These are phyloP conservation scores for Botrytis porri DNA, from an alignment of 2,329 filamentous ascomycete genomes.

Conservation along the genomic window DNA sequence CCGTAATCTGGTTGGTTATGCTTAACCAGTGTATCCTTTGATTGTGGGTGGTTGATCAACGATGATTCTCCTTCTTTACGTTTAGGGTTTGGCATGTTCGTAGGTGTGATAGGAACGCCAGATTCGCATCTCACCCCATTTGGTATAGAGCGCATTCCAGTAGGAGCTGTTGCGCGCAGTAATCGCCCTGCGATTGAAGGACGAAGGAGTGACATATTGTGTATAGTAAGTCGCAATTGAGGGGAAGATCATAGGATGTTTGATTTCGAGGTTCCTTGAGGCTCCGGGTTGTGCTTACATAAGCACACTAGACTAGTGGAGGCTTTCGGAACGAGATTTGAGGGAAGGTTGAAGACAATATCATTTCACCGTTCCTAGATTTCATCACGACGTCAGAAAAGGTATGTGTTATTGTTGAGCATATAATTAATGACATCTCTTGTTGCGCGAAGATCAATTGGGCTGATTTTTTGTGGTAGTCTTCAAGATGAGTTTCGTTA, in stretches of 20 bases:
- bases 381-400: conserved; percentile 35
- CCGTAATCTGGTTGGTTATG: conserved; percentile 74
- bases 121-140: conserved; percentile 52
- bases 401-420: conserved; percentile 27
- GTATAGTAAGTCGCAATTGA: conserved; percentile 19
- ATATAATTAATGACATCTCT: background rate
- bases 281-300: conserved; percentile 24
- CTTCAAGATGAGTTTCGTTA: conserved; percentile 86
- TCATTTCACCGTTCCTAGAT: conserved; percentile 24
- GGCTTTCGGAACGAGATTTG: conserved; percentile 29
- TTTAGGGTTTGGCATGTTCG: conserved; percentile 39
- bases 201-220: conserved; percentile 65
- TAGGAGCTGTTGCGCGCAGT: conserved; percentile 47
- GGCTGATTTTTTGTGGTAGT: conserved; percentile 38
- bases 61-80: conserved; percentile 30
- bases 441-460: conserved; percentile 26
- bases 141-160: conserved; percentile 41
- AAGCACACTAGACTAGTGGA: conserved; percentile 26
- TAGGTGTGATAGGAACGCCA: conserved; percentile 41
- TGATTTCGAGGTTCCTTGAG: conserved; percentile 19
- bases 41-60: conserved; percentile 22
- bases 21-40: conserved; percentile 24
- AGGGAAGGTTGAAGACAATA: conserved; percentile 23
- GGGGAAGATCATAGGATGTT: conserved; percentile 8
- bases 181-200: conserved; percentile 51